Percentiles rank a stretch among this genome's conserved stretches.
Evolutionary conservation across 2,329 filamentous ascomycete species (phyloP).

Genomic region (Ophiocordyceps camponoti-leonardi): DNA sequence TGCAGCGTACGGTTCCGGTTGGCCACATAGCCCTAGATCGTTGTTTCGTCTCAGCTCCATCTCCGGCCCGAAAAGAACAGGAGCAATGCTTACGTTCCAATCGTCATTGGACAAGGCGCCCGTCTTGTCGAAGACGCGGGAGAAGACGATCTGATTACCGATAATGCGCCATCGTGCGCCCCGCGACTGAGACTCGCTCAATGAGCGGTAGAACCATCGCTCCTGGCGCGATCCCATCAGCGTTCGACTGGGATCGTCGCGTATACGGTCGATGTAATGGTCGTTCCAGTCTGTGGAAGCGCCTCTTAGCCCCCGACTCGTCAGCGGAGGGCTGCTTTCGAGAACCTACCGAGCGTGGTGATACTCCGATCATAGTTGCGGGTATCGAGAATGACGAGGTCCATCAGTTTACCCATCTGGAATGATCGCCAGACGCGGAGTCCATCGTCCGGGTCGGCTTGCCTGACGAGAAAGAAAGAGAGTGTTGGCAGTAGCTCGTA

Average conservation of each 20-base stretch:
- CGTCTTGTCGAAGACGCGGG: conserved; percentile 23
- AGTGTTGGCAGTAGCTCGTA: background rate
- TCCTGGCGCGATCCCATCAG: conserved; percentile 61
- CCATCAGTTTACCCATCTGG: conserved; percentile 46
- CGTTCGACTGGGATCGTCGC: conserved; percentile 47
- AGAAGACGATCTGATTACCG: conserved; percentile 55
- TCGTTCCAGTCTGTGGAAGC: conserved; percentile 30
- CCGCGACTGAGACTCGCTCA: conserved; percentile 41
- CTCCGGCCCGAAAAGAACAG: background rate
- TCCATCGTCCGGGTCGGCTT: conserved; percentile 52
- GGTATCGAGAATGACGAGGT: conserved; percentile 53
- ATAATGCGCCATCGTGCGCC: conserved; percentile 55
- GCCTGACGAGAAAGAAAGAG: conserved; percentile 11
- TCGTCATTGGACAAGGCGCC: conserved; percentile 13
- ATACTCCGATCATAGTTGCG: conserved; percentile 51
- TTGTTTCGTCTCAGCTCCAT: background rate
- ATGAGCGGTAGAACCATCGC: conserved; percentile 51
- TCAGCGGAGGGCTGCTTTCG: background rate
- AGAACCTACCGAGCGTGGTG: conserved; percentile 22
- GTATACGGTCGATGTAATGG: conserved; percentile 41
- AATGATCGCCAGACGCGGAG: conserved; percentile 53
- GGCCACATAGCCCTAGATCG: conserved; percentile 38
- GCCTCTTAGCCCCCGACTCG: conserved; percentile 1
- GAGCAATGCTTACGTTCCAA: conserved; percentile 16
- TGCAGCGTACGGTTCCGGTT: conserved; percentile 56